Percentiles rank a stretch among this genome's conserved stretches.
Evolutionary conservation across 345 rosid species (phyloP).

Genomic region (Mercurialis annua): DNA sequence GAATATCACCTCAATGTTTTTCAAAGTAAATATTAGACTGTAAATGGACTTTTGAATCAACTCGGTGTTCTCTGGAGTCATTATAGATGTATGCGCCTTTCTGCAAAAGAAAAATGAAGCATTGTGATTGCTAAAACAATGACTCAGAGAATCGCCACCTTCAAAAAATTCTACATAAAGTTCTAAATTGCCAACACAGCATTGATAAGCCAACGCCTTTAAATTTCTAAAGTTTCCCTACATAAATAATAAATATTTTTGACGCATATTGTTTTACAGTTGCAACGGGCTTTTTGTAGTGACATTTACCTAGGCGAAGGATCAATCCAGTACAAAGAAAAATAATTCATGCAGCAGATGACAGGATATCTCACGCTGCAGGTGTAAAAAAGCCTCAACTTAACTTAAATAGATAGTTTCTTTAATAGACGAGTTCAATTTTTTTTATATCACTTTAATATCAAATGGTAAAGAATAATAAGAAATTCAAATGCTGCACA

Average conservation of each 20-base stretch:
- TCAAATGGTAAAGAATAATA: too few species aligned
- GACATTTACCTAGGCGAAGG: not conserved
- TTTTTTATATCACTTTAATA: not conserved
- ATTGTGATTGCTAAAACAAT: not conserved
- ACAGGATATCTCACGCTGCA: not conserved
- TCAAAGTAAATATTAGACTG: conserved; percentile 82
- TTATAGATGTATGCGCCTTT: conserved; percentile 53
- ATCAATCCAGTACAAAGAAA: not conserved
- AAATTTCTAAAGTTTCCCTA: not conserved
- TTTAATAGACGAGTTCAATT: too few species aligned
- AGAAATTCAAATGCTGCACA: too few species aligned
- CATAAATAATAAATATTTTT: not conserved
- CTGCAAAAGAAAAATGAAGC: conserved; percentile 14
- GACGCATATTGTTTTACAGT: not conserved
- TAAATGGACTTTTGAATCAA: conserved; percentile 77
- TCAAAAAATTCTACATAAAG: too few species aligned
- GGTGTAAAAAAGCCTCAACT: not conserved
- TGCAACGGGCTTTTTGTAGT: not conserved
- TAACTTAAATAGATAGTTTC: too few species aligned
- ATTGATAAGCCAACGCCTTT: not conserved
- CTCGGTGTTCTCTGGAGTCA: conserved; percentile 94
- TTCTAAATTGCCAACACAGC: not conserved
- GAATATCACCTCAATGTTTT: conserved; percentile 78
- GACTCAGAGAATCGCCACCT: too few species aligned
- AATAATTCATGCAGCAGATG: not conserved